phyloP scores from a whole-genome alignment of 2,329 filamentous ascomycete species.

The Diaporthe vaccinii region DNA sequence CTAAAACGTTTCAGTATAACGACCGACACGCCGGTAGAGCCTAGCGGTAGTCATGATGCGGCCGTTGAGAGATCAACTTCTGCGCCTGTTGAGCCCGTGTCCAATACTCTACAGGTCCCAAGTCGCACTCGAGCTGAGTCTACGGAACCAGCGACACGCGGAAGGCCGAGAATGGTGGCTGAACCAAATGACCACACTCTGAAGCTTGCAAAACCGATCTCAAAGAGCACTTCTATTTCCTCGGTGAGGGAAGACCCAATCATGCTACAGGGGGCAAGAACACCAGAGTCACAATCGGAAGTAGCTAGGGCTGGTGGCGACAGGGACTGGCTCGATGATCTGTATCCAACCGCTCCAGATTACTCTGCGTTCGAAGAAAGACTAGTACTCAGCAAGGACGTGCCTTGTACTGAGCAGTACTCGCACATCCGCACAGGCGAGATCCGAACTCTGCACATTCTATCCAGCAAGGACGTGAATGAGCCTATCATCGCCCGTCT shows the following conservation, averaged over 20 bases:
- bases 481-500: neutral
- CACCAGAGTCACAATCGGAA: neutral
- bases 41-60: neutral
- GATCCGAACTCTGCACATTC: neutral
- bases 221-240: neutral
- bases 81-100: neutral
- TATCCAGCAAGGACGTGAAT: neutral
- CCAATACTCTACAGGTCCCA: neutral
- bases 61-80: neutral
- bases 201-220: neutral
- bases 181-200: neutral
- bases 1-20: neutral
- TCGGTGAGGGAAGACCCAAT: neutral
- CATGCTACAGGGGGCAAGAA: neutral
- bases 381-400: neutral
- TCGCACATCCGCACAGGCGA: neutral
- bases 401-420: neutral
- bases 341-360: neutral
- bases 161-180: neutral
- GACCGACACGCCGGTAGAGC: neutral
- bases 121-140: neutral
- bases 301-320: neutral
- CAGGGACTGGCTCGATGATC: neutral
- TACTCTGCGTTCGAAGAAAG: neutral
- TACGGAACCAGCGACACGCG: neutral